phyloP scores from a whole-genome alignment of 225 moss, liverwort and hornwort species.

The Antitrichia curtipendula region DNA sequence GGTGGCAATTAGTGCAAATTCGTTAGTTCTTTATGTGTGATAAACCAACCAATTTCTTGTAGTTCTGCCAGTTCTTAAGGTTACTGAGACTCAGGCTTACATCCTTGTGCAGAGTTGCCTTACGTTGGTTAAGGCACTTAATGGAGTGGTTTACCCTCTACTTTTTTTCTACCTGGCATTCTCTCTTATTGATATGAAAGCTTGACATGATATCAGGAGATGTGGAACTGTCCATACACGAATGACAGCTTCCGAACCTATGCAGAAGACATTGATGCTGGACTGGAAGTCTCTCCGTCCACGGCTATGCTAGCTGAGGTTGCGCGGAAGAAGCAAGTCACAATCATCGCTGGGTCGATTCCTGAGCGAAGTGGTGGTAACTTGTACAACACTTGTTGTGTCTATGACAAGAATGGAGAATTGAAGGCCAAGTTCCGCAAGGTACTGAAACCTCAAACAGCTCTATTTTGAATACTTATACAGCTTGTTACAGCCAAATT shows the following conservation, averaged over 20 bases:
- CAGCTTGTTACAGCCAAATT: not conserved
- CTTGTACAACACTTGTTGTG: constrained; percentile 86
- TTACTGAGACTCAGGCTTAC: not conserved
- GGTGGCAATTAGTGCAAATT: not conserved
- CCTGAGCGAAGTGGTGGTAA: constrained; percentile 66
- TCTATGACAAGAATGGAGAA: constrained; percentile 71
- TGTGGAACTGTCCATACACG: constrained; percentile 95
- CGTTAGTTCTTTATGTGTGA: not conserved
- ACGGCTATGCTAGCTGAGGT: constrained; percentile 81
- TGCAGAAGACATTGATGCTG: constrained; percentile 66
- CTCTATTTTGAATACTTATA: not conserved
- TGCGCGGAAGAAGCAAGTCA: constrained; percentile 64
- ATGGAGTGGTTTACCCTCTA: not conserved
- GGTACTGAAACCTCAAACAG: constrained; percentile 9
- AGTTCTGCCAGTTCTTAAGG: not conserved
- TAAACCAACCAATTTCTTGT: not conserved
- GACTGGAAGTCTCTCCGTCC: constrained; percentile 44
- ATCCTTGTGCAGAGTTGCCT: not conserved
- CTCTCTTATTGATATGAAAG: not conserved
- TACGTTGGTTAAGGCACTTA: not conserved
- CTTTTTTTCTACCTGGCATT: not conserved
- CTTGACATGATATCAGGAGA: constrained; percentile 49
- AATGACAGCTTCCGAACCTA: constrained; percentile 58
- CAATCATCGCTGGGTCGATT: constrained; percentile 82
- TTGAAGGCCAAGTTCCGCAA: constrained; percentile 89